phyloP scores from a whole-genome alignment of 2,329 filamentous ascomycete species.

The Didymella glomerata region DNA sequence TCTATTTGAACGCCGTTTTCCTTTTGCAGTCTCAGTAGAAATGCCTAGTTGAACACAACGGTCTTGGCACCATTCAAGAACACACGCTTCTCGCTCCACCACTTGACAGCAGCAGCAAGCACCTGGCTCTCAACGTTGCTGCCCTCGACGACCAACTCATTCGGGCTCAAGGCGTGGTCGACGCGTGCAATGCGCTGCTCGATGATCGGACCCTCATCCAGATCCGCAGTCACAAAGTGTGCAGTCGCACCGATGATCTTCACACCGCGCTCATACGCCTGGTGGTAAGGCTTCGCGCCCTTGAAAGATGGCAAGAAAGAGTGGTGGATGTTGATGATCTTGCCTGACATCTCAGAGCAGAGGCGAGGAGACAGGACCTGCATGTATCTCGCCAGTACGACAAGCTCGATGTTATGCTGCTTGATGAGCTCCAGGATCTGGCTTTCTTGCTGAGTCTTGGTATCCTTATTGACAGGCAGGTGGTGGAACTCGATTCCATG shows the following conservation, averaged over 20 bases:
- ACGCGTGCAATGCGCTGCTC: constrained; percentile 83
- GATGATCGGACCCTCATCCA: constrained; percentile 88
- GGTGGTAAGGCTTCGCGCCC: constrained; percentile 87
- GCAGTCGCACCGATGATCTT: constrained; percentile 89
- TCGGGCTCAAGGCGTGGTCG: constrained; percentile 77
- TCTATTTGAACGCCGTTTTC: constrained; percentile 4
- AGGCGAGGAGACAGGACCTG: constrained; percentile 79
- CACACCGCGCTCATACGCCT: constrained; percentile 84
- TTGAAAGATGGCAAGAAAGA: constrained; percentile 88
- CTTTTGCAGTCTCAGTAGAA: background rate
- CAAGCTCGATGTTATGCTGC: constrained; percentile 75
- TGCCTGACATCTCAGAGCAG: constrained; percentile 80
- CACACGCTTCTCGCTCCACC: constrained; percentile 79
- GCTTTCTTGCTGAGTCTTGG: constrained; percentile 76
- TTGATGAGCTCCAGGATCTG: constrained; percentile 75
- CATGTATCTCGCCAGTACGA: constrained; percentile 87
- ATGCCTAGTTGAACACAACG: constrained; percentile 71
- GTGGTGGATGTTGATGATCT: constrained; percentile 93
- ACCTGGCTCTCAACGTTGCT: constrained; percentile 87
- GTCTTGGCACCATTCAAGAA: constrained; percentile 83
- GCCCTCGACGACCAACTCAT: constrained; percentile 79
- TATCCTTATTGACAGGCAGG: constrained; percentile 80
- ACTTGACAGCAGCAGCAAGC: constrained; percentile 81
- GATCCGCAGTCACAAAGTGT: constrained; percentile 84
- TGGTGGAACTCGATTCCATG: constrained; percentile 84